Base-by-base conservation (phyloP, 108 stramenopile species). In the Parietichytrium sp. region DNA sequence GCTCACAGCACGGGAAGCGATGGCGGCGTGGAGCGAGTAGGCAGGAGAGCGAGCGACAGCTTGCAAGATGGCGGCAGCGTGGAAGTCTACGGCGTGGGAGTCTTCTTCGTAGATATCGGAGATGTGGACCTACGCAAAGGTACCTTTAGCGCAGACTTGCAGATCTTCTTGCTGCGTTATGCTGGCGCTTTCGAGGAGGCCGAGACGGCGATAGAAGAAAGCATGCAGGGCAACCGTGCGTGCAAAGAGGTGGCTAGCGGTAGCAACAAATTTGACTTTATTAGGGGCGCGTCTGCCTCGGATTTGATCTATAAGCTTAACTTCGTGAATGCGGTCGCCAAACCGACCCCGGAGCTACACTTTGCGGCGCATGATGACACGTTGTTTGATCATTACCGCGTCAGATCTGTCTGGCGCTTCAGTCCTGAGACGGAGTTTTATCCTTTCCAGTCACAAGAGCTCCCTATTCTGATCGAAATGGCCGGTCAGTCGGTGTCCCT, bases 61-160 rank as follows among this genome's bases (percentile, higher is more conserved):
- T n/a, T n/a, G n/a, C n/a, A n/a, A n/a, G n/a, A n/a, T n/a, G n/a
- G n/a, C n/a, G n/a, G n/a, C 61, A 8, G 20, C 6, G 25, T 72
- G 2, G 10, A 7, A 6, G 61, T 72, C 8, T 72, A 72, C 20
- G 61, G 61, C 10, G 42, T 72, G 12, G 61, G 61, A 16, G 25
- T 72, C 1, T 72, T 72, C 2, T n/a, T 72, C 15, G 10, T 72
- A n/a, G 61, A 72, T 27, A 42, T 72, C n/a, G 61, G 61, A 1
- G 61, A 42, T 42, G 61, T 72, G 29, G 61, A 72, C 42, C 33
- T 72, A 10, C 61, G 61, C 61, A 72, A 72, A 42, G 61, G 61
- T 20, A 23, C 45, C 29, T 72, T 72, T 42, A 72, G 45, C 45
- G 61, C 61, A 7, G 61, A 72, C 20, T 20, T 72, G 42, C 61